phyloP scores from a whole-genome alignment of 2,329 filamentous ascomycete species.

The Aspergillus carbonarius region DNA sequence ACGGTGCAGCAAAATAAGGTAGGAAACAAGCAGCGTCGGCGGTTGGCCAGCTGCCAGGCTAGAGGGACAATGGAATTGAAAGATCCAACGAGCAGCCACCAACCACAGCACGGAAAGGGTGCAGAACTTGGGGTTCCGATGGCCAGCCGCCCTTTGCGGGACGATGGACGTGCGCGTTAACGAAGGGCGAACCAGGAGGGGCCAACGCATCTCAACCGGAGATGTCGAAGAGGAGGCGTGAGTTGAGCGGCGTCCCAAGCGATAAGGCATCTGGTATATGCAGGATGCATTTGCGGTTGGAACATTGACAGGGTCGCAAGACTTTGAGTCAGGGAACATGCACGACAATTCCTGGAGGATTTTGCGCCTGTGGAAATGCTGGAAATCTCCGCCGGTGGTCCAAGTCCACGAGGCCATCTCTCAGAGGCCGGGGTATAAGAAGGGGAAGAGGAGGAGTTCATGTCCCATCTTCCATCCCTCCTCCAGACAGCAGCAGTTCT shows the following conservation, averaged over 20 bases:
- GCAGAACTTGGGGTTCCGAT: constrained; percentile 3
- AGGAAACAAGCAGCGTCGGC: constrained; percentile 11
- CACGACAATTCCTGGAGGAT: not conserved
- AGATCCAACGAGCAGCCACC: constrained; percentile 9
- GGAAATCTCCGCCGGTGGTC: not conserved
- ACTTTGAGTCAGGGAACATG: not conserved
- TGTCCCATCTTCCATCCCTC: not conserved
- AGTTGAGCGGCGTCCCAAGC: constrained; percentile 2
- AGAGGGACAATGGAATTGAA: constrained; percentile 11
- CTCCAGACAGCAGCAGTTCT: not conserved
- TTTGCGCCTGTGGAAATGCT: not conserved
- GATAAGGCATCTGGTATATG: not conserved
- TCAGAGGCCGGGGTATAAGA: not conserved
- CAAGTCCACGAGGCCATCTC: not conserved
- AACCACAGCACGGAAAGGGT: constrained; percentile 2
- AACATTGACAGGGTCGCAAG: not conserved
- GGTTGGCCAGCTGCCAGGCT: constrained; percentile 8
- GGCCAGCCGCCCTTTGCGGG: constrained; percentile 18
- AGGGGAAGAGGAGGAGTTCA: not conserved
- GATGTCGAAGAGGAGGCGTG: constrained; percentile 7
- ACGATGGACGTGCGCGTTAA: constrained; percentile 19
- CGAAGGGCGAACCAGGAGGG: constrained; percentile 18
- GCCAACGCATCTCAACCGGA: not conserved
- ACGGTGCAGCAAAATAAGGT: not conserved
- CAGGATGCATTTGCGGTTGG: not conserved